A percentile compares a stretch with the other conserved stretches of the same genome.
These are phyloP conservation scores for Hypholoma fasciculare DNA, from an alignment of 768 basidiomycete species.

Conservation along the genomic window DNA sequence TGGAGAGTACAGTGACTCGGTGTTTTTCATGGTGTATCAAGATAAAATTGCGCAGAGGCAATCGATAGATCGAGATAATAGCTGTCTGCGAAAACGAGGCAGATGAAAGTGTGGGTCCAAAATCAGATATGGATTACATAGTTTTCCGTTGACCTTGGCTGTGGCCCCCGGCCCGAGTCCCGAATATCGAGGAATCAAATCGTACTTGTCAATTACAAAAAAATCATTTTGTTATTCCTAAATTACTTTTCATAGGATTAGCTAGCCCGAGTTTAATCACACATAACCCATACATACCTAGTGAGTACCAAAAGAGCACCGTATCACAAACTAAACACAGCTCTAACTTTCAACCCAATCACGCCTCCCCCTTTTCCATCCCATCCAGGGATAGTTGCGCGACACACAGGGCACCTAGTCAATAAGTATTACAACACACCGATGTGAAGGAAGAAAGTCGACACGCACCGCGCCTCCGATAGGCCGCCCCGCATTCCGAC, in stretches of 20 bases:
- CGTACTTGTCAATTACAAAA: neutral
- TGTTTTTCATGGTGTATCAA: neutral
- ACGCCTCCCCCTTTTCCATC: slow-evolving; percentile 72
- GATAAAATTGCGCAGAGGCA: too few relatives aligned
- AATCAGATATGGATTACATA: too few relatives aligned
- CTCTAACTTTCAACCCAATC: slow-evolving; percentile 54
- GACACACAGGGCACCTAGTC: slow-evolving; percentile 68
- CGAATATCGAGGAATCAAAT: neutral
- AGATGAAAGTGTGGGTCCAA: too few relatives aligned
- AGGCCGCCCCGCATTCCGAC: slow-evolving; percentile 21
- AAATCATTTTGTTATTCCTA: neutral
- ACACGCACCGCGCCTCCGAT: slow-evolving; percentile 40
- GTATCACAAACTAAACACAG: slow-evolving; percentile 38
- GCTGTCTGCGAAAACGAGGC: too few relatives aligned
- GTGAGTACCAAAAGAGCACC: neutral
- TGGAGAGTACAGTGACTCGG: neutral
- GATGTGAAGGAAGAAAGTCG: neutral
- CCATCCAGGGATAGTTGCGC: slow-evolving; percentile 66
- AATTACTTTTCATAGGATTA: neutral
- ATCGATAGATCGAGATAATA: too few relatives aligned
- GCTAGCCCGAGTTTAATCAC: neutral
- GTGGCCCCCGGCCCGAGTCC: neutral
- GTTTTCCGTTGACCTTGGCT: too few relatives aligned
- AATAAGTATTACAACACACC: neutral
- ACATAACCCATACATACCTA: too few relatives aligned